Evolutionary conservation across 1,284 basidiomycete genomes (phyloP), one percentile per base, ranked within the genome.

Genomic region (Testicularia cyperi): DNA sequence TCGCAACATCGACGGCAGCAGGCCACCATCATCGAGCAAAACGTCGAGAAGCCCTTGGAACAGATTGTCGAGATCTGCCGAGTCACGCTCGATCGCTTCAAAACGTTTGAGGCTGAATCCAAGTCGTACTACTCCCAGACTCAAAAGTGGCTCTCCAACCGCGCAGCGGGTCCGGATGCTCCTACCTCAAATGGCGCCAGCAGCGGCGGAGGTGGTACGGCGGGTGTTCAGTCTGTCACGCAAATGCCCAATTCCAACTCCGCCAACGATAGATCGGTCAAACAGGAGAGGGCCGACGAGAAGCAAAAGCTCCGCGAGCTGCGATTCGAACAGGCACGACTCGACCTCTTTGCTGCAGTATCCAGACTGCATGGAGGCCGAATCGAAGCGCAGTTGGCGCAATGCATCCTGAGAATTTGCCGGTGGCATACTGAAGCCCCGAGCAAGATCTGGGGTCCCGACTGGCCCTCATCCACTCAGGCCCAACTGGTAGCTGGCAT

Each of bases 101-200:
- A 70, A 38, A 16, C 25, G 0, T 70, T 72, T 19, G 62, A 70
- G 6, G 41, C 38, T 15, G 61, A 70, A 38, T 65, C 61, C 31
- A 72, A 69, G 38, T 6, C 46, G 2, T 74, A 68, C 37, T 71
- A 74, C 32, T 53, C 60, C 9, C 44, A 48, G n/a, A 71, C 67
- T 8, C 69, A 71, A 23, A 71, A 68, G 30, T 71, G 69, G 69
- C 51, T 71, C 13, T 47, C 65, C 30, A 62, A 40, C 27, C 49
- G 51, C 22, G 32, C 43, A 6, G 34, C 23, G 16, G 25, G n/a
- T n/a, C n/a, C 26, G 8, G 37, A 39, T n/a, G 25, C 31, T 4
- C 5, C 33, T n/a, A 25, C 5, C 19, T 12, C 33, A 44, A 23
- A 33, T n/a, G n/a, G n/a, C n/a, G n/a, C n/a, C n/a, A n/a, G n/a